Evolutionary conservation across 148 eudicot species (phyloP).

Genomic region (Spergularia bocconei): DNA sequence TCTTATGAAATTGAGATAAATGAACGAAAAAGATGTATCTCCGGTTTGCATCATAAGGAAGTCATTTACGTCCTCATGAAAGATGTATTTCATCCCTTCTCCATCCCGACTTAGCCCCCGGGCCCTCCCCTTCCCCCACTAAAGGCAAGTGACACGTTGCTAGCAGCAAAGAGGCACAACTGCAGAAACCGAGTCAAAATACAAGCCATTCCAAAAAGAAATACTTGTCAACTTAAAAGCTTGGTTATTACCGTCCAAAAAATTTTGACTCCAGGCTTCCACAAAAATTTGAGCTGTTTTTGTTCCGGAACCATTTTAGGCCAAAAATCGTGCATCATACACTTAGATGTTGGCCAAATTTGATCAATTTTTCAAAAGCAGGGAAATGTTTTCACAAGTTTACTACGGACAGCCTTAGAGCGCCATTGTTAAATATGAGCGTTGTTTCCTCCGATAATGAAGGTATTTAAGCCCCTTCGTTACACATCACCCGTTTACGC

Average conservation of each 20-base stretch:
- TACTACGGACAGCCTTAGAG: too few relatives aligned
- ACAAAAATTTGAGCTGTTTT: too few relatives aligned
- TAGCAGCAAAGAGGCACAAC: not conserved
- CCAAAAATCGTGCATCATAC: too few relatives aligned
- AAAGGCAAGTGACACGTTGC: not conserved
- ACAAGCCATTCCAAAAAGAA: not conserved
- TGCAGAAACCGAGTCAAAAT: not conserved
- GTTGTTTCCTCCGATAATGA: too few relatives aligned
- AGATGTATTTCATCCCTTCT: not conserved
- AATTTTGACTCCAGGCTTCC: too few relatives aligned
- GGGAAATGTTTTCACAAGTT: too few relatives aligned
- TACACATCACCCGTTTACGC: too few relatives aligned
- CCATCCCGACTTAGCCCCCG: not conserved
- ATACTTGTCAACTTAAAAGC: not conserved
- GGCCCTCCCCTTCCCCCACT: not conserved
- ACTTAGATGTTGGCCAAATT: too few relatives aligned
- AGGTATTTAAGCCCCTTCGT: too few relatives aligned
- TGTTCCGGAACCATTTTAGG: too few relatives aligned
- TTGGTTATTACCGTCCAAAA: not conserved
- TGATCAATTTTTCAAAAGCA: too few relatives aligned
- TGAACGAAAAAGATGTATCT: not conserved
- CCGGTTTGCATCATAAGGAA: not conserved
- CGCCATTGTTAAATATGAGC: too few relatives aligned
- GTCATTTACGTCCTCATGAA: not conserved
- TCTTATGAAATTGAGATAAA: not conserved